Evolutionary conservation across 208 protist genomes (phyloP).

Genomic region (Leishmania turanica): DNA sequence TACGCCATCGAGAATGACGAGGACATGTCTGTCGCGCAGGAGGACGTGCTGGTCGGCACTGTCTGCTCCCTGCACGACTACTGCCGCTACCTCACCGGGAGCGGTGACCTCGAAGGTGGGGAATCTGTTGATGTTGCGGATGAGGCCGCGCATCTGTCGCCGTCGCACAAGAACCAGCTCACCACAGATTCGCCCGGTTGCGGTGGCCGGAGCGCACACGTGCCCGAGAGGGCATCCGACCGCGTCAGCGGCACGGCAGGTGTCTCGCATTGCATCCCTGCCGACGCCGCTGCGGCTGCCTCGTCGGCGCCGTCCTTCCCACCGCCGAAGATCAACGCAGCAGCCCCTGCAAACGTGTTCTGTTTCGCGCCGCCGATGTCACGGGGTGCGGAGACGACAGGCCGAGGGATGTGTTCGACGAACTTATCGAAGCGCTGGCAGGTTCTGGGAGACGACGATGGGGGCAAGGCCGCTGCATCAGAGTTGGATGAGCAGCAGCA

Average conservation of each 20-base stretch:
- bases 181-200: neutral
- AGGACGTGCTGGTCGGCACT: slow-evolving; percentile 9
- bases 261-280: neutral
- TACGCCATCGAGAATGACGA: neutral
- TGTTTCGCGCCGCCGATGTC: neutral
- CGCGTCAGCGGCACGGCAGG: neutral
- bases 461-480: no score
- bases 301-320: neutral
- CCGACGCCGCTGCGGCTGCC: neutral
- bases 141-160: neutral
- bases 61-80: slow-evolving; percentile 34
- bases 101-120: neutral
- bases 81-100: neutral
- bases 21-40: neutral
- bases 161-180: neutral
- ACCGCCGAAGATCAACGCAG: neutral
- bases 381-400: neutral
- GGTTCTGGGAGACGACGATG: neutral
- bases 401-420: neutral
- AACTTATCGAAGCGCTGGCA: neutral
- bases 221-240: neutral
- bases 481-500: neutral
- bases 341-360: neutral
- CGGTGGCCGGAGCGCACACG: neutral
- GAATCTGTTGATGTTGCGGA: neutral